phyloP scores from a whole-genome alignment of 257 asterid species.

The Echium plantagineum region DNA sequence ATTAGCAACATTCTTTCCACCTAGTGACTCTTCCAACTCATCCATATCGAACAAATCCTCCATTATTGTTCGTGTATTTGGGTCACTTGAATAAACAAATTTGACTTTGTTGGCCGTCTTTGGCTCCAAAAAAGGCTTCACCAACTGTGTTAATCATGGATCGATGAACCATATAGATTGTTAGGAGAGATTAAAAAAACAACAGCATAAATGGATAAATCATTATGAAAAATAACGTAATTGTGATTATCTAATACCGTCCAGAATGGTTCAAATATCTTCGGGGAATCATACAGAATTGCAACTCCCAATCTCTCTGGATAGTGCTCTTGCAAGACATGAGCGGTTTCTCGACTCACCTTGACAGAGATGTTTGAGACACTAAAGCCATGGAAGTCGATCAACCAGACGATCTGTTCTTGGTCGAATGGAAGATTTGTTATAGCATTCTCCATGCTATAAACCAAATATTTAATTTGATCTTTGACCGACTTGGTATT shows the following conservation, averaged over 20 bases:
- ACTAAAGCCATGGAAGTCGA: conserved; percentile 78
- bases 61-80: conserved; percentile 50
- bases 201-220: too few species aligned
- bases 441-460: conserved; percentile 93
- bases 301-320: conserved; percentile 98
- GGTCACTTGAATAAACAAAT: conserved; percentile 52
- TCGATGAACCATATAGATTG: neutral
- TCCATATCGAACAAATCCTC: conserved; percentile 62
- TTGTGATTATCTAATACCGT: conserved; percentile 32
- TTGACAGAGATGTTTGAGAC: conserved; percentile 62
- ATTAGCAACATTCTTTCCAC: conserved; percentile 51
- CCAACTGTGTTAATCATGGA: conserved; percentile 21
- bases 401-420: conserved; percentile 94
- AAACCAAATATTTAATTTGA: conserved; percentile 82
- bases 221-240: too few species aligned
- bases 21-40: conserved; percentile 61
- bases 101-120: conserved; percentile 81
- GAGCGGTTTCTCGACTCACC: conserved; percentile 80
- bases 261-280: conserved; percentile 92
- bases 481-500: conserved; percentile 72
- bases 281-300: conserved; percentile 76
- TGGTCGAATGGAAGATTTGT: conserved; percentile 44
- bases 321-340: conserved; percentile 76
- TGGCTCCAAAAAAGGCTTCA: conserved; percentile 58
- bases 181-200: neutral